phyloP scores from a whole-genome alignment of 2,329 filamentous ascomycete species.

The Xenoacremonium recifei region DNA sequence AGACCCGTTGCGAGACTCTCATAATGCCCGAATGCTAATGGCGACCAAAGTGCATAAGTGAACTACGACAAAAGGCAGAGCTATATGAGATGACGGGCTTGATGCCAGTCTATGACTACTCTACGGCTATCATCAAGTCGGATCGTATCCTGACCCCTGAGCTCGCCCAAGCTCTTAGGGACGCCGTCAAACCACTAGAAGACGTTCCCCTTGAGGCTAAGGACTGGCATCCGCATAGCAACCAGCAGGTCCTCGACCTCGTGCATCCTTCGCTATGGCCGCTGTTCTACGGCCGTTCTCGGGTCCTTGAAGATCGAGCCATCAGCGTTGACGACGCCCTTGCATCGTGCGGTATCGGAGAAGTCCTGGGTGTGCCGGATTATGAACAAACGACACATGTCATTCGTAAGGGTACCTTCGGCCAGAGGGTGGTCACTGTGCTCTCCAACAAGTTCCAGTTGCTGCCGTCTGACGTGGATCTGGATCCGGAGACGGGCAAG shows the following conservation, averaged over 20 bases:
- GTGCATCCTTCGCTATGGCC: slow-evolving; percentile 65
- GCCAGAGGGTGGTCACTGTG: not conserved
- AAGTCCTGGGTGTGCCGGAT: slow-evolving; percentile 19
- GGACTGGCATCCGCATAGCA: slow-evolving; percentile 62
- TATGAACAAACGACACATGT: not conserved
- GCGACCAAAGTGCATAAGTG: slow-evolving; percentile 26
- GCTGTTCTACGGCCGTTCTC: slow-evolving; percentile 50
- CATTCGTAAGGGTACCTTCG: not conserved
- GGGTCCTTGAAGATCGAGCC: slow-evolving; percentile 25
- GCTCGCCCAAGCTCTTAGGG: slow-evolving; percentile 36
- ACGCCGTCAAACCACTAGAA: slow-evolving; percentile 47
- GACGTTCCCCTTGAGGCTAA: slow-evolving; percentile 45
- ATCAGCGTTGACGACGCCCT: slow-evolving; percentile 39
- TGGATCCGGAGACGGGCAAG: slow-evolving; percentile 30
- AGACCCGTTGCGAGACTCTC: not conserved
- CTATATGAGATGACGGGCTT: slow-evolving; percentile 32
- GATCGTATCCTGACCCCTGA: slow-evolving; percentile 26
- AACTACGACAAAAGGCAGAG: slow-evolving; percentile 32
- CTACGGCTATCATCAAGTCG: slow-evolving; percentile 33
- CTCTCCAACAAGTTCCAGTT: slow-evolving; percentile 38
- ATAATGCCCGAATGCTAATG: too few species aligned
- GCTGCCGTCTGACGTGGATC: slow-evolving; percentile 50
- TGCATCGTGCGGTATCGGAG: slow-evolving; percentile 31
- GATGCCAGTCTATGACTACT: slow-evolving; percentile 33
- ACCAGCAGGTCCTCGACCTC: slow-evolving; percentile 57